phyloP scores from a whole-genome alignment of 2,329 filamentous ascomycete species.

The Colletotrichum musae region DNA sequence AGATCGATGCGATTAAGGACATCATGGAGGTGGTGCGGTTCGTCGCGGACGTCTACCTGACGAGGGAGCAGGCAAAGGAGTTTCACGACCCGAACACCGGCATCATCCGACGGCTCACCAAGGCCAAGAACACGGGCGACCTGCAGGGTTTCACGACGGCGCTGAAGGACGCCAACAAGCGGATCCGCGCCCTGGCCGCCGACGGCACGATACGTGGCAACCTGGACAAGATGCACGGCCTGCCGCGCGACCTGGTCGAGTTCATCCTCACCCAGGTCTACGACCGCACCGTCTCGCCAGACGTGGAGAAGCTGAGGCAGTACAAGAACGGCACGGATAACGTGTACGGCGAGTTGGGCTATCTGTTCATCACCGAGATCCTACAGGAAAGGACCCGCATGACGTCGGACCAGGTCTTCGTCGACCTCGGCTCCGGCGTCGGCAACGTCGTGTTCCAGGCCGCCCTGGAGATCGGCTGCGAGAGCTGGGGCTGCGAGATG shows the following conservation, averaged over 20 bases:
- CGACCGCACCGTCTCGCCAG: slow-evolving; percentile 90
- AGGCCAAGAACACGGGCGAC: slow-evolving; percentile 77
- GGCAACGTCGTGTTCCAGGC: slow-evolving; percentile 97
- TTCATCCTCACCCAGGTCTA: slow-evolving; percentile 92
- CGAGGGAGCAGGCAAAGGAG: slow-evolving; percentile 74
- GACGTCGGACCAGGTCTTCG: slow-evolving; percentile 87
- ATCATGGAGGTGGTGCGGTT: slow-evolving; percentile 79
- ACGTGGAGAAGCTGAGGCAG: slow-evolving; percentile 84
- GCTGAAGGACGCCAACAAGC: slow-evolving; percentile 82
- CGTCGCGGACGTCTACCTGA: slow-evolving; percentile 83
- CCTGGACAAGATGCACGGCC: slow-evolving; percentile 76
- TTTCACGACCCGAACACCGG: slow-evolving; percentile 82
- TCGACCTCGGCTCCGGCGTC: slow-evolving; percentile 95
- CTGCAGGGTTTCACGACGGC: slow-evolving; percentile 79
- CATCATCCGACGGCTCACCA: slow-evolving; percentile 82
- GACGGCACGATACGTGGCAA: slow-evolving; percentile 81
- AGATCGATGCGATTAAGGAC: slow-evolving; percentile 82
- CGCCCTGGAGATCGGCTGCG: slow-evolving; percentile 91
- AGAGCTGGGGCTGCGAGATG: slow-evolving; percentile 97
- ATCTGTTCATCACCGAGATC: slow-evolving; percentile 87
- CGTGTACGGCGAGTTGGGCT: slow-evolving; percentile 93
- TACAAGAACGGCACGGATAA: slow-evolving; percentile 94
- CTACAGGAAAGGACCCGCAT: slow-evolving; percentile 82
- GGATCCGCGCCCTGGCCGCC: slow-evolving; percentile 75
- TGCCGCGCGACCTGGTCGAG: slow-evolving; percentile 81